Evolutionary conservation across 2,329 filamentous ascomycete genomes (phyloP), one percentile per base, ranked within the genome.

Genomic region (Teratosphaeria zuluensis): DNA sequence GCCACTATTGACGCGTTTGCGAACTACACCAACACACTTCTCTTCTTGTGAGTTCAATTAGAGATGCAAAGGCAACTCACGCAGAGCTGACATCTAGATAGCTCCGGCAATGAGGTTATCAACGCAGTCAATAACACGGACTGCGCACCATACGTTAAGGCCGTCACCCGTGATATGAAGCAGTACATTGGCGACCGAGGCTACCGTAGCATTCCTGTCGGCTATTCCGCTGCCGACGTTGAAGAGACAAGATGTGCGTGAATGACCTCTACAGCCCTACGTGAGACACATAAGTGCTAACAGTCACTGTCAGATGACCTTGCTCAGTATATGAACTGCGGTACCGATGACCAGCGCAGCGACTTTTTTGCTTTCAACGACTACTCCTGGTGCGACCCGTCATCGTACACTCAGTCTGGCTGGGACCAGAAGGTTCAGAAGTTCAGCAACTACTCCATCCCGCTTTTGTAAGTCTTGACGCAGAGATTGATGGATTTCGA

Each of bases 261-360:
- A 28, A 28, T 28, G 24, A 28, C 24, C 24, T 28, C 24, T 28
- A 28, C 24, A 28, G 24, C 24, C 24, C 24, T 28, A 28, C 24
- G 24, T 28, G 24, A 28, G 24, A 28, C 24, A 28, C 24, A 28
- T 28, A 4, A 28, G 24, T 28, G 8, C 33, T 35, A 35, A 35
- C 38, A 2, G 38, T n/a, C 16, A 2, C 33, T 35, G 2, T 11
- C 6, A 35, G 9, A 35, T 2, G 84, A 96, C 77, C 90, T 90
- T 73, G 91, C 92, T 54, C 71, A 86, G 57, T 96, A 95, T 81
- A 90, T 96, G 85, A 96, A 96, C 83, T 96, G 92, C 72, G 92
- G 92, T 62, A 78, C 83, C 57, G 89, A 92, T 54, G 87, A 92
- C 64, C 84, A 87, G 77, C 87, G 92, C 66, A 89, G 86, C 67